phyloP scores from a whole-genome alignment of 208 protist genomes.

The Acanthamoeba sp. region DNA sequence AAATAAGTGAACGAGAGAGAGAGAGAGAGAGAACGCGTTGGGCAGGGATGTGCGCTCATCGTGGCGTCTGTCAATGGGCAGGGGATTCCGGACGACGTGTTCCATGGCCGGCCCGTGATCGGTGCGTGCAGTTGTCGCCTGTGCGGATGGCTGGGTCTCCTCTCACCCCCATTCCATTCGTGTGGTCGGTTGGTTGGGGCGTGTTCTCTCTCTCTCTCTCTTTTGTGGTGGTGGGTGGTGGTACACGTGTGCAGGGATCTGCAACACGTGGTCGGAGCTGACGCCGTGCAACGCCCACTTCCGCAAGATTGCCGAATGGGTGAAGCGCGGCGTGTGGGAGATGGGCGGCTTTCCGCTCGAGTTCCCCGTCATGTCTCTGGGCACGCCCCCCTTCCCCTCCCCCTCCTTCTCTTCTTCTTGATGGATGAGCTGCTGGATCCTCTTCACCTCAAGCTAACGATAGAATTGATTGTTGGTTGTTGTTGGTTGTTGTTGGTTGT shows the following conservation, averaged over 20 bases:
- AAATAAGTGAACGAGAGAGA: no score
- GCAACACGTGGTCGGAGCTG: slow-evolving; percentile 49
- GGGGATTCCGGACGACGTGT: background rate
- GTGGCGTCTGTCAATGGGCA: background rate
- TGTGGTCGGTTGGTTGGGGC: no score
- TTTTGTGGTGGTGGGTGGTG: background rate
- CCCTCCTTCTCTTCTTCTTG: no score
- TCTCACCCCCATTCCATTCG: no score
- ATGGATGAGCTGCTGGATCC: no score
- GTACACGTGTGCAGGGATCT: background rate
- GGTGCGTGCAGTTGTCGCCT: background rate
- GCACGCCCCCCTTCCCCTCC: background rate
- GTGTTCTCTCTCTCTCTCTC: no score
- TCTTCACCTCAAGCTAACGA: no score
- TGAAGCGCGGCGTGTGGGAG: slow-evolving; percentile 43
- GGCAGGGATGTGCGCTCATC: no score
- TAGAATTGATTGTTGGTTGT: no score
- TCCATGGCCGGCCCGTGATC: slow-evolving; percentile 4
- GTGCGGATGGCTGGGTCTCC: no score
- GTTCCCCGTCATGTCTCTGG: slow-evolving; percentile 22
- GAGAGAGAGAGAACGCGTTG: no score
- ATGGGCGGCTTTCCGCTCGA: slow-evolving; percentile 13
- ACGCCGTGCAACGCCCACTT: slow-evolving; percentile 26
- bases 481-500: no score
- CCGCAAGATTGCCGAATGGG: slow-evolving; percentile 5